These are phyloP conservation scores for Polytrichum formosum DNA, from an alignment of 225 moss, liverwort and hornwort genomes.

Conservation along the genomic window DNA sequence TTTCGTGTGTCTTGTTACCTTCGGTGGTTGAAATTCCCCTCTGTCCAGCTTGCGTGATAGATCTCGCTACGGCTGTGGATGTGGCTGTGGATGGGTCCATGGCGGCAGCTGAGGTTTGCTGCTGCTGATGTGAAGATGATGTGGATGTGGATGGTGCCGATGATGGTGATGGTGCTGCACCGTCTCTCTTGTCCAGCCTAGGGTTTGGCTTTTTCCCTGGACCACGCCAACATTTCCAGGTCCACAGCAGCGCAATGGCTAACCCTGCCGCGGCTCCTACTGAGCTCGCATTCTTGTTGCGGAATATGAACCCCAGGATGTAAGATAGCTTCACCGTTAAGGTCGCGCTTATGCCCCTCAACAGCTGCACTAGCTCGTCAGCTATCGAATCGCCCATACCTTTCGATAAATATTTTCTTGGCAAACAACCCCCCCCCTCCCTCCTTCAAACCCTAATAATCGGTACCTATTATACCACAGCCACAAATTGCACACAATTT, in stretches of 20 bases:
- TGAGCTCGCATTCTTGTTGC: slow-evolving; percentile 84
- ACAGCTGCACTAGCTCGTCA: slow-evolving; percentile 86
- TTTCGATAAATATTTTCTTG: slow-evolving; percentile 9
- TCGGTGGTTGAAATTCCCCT: slow-evolving; percentile 51
- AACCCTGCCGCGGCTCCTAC: slow-evolving; percentile 80
- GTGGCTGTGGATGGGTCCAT: slow-evolving; percentile 43
- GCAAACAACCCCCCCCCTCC: slow-evolving; percentile 1
- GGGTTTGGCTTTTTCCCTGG: slow-evolving; percentile 47
- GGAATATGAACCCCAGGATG: slow-evolving; percentile 61
- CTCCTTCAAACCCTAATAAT: not conserved
- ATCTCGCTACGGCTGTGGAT: slow-evolving; percentile 69
- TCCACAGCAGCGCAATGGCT: slow-evolving; percentile 80
- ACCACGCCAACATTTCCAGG: slow-evolving; percentile 72
- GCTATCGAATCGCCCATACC: slow-evolving; percentile 83
- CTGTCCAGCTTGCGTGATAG: slow-evolving; percentile 67
- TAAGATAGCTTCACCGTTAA: slow-evolving; percentile 84
- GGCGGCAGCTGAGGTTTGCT: slow-evolving; percentile 8
- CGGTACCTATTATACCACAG: too few species aligned
- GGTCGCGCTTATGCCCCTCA: slow-evolving; percentile 76
- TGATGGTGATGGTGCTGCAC: slow-evolving; percentile 12
- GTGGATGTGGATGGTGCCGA: slow-evolving; percentile 18
- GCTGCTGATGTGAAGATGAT: slow-evolving; percentile 26
- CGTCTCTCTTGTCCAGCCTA: slow-evolving; percentile 63
- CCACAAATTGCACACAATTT: not conserved
- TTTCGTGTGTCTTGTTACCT: slow-evolving; percentile 15